Conservation (phyloP, 352 stramenopile species). For the Phytopythium mirpurense region DNA sequence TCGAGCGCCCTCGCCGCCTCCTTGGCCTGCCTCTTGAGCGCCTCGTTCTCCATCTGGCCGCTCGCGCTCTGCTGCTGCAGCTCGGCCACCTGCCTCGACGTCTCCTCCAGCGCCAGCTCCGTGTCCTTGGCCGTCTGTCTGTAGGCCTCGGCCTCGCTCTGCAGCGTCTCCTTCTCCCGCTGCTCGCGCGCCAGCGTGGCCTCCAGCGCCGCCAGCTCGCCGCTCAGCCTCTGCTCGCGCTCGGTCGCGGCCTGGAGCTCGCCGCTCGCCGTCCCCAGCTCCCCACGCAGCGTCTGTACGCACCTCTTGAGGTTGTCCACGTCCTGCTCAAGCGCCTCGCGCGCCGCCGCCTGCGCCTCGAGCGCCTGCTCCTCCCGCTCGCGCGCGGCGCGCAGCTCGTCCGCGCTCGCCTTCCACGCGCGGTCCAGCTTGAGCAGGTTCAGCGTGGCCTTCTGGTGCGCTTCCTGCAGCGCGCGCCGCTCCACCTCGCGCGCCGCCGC, state of each 20-base stretch:
- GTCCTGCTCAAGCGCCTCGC: neutral
- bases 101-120: constrained; percentile 25
- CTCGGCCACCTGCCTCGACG: constrained; percentile 1
- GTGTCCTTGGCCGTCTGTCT: constrained; percentile 13
- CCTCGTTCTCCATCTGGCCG: constrained; percentile 8
- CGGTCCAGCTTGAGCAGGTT: constrained; percentile 70
- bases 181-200: neutral
- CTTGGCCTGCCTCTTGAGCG: neutral
- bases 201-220: neutral
- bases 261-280: neutral
- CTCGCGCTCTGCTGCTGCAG: constrained; percentile 6
- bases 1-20: constrained; percentile 1
- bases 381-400: constrained; percentile 14
- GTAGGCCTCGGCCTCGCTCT: neutral
- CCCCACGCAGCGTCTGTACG: neutral
- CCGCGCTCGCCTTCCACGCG: constrained; percentile 56
- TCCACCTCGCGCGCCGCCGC: constrained; percentile 33
- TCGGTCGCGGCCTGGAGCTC: neutral
- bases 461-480: constrained; percentile 43
- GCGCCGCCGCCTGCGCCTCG: constrained; percentile 8
- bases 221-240: neutral
- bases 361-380: constrained; percentile 19
- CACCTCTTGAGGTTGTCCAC: neutral
- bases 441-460: constrained; percentile 60
- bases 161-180: neutral